Evolutionary conservation across 116 monocot species (phyloP), one percentile per base, ranked within the genome.

Genomic region (Trichopus zeylanicus): DNA sequence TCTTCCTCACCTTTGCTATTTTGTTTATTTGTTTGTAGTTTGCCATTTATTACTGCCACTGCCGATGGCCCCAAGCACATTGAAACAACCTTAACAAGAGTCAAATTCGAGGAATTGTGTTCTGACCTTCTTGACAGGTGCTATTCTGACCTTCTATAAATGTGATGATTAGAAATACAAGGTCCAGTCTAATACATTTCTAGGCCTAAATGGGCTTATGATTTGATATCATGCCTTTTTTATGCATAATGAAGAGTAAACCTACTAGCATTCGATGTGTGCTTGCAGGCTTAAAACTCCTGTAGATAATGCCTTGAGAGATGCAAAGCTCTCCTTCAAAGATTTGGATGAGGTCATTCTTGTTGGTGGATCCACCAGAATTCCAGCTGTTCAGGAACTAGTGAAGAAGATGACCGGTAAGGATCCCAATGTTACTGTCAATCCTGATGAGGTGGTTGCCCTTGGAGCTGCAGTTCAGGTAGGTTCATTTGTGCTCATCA

Each of bases 401-500:
- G 92, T 92, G 53, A 87, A 72, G 70, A 87, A 87, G 64, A 57
- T 92, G 63, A 92, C 92, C 26, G 78, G 78, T 48, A 92, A 92
- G 63, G 92, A 87, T 2, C 92, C 92, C 12, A 87, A 92, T 74
- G 87, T 92, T 22, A 87, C 92, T 6, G 87, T 92, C 46, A 92
- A 92, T 59, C 92, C 92, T 38, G 92, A 92, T 69, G 92, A 92
- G 48, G 92, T 92, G 57, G 92, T 92, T 59, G 87, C 92, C 20
- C 78, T 87, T 53, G 87, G 92, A 20, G 92, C 92, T 59, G 86
- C 92, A 26, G 92, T 92, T 8, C 92, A 92, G 92, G 92, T 92
- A 21, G 52, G 65, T 35, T 3, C 51, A 23, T 48, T 64, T 42
- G n/a, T 42, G 13, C 16, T 42, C n/a, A 42, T 42, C 8, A 16